Conservation (phyloP, 257 asterid species). For the Solanum appendiculatum region DNA sequence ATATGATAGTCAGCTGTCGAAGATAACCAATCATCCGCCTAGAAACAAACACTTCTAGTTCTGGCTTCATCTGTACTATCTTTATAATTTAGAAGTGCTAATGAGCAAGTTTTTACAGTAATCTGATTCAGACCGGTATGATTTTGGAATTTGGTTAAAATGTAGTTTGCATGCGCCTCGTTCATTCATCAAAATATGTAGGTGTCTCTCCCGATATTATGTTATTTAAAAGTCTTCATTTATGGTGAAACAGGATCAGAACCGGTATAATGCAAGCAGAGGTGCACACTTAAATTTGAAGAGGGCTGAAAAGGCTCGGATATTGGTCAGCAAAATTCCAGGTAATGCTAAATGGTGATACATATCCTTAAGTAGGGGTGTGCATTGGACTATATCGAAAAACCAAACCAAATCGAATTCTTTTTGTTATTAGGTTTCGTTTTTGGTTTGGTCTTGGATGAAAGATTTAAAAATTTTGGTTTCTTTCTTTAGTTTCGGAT, state of each 20-base stretch:
- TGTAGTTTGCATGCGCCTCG: not conserved
- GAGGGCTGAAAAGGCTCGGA: constrained; percentile 72
- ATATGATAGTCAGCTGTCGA: not conserved
- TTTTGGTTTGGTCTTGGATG: not conserved
- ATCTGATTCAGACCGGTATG: not conserved
- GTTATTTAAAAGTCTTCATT: not conserved
- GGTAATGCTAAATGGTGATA: constrained; percentile 17
- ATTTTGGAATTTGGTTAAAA: not conserved
- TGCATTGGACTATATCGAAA: not conserved
- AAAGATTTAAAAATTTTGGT: not conserved
- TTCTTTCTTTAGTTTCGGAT: not conserved
- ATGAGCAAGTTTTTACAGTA: not conserved
- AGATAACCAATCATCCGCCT: not conserved
- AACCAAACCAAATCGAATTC: not conserved
- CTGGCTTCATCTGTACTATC: not conserved
- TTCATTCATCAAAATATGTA: not conserved
- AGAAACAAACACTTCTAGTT: not conserved
- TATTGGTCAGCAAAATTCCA: constrained; percentile 53
- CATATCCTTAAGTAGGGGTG: not conserved
- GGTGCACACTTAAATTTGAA: constrained; percentile 73
- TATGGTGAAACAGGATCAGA: constrained; percentile 49
- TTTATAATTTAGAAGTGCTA: not conserved
- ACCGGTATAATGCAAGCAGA: constrained; percentile 65
- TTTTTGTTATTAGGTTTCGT: not conserved
- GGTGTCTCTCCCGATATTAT: not conserved